Base-by-base conservation (phyloP, 768 basidiomycete species). In the Holtermannia corniformis region DNA sequence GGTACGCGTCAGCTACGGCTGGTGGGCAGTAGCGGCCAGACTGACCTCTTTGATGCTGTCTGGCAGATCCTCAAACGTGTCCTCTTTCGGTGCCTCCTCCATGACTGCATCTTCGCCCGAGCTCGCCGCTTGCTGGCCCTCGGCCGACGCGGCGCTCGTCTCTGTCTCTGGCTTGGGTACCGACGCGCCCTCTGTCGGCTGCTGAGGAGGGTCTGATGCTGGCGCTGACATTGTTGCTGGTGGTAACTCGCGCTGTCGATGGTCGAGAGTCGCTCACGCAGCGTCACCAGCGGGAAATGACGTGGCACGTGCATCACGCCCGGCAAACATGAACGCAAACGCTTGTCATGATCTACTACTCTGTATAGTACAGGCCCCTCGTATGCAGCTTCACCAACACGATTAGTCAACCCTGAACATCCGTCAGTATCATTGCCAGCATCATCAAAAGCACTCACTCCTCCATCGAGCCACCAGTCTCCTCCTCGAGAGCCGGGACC, bases 51-150 rank as follows among this genome's bases (percentile, higher is more conserved):
- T 74, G 61, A 99, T 85, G 28, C 93, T 88, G 57, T 84, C 84
- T 1, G 93, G 90, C 49, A 97, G 85, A 72, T 96, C 92, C 21
- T 82, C 84, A 82, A 87, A 89, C 43, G 82, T 84, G 70, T 92
- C 91, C 44, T 72, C 70, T 22, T 58, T 58, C 1, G 60, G 53
- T 44, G 49, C 58, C 22, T 64, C 62, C 41, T 67, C 63, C 64
- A 70, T 69, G 47, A 55, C 49, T 1, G 64, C 68, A 42, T 71
- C 68, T 47, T 64, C 67, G 14, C 51, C 51, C 2, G n/a, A n/a
- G n/a, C n/a, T n/a, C n/a, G n/a, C n/a, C n/a, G n/a, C n/a, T n/a
- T n/a, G n/a, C n/a, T n/a, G n/a, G n/a, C n/a, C n/a, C n/a, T n/a
- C n/a, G n/a, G n/a, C n/a, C n/a, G n/a, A n/a, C n/a, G n/a, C n/a